These are phyloP conservation scores for Pleurotus eryngii DNA, from an alignment of 768 basidiomycete genomes.

Conservation along the genomic window DNA sequence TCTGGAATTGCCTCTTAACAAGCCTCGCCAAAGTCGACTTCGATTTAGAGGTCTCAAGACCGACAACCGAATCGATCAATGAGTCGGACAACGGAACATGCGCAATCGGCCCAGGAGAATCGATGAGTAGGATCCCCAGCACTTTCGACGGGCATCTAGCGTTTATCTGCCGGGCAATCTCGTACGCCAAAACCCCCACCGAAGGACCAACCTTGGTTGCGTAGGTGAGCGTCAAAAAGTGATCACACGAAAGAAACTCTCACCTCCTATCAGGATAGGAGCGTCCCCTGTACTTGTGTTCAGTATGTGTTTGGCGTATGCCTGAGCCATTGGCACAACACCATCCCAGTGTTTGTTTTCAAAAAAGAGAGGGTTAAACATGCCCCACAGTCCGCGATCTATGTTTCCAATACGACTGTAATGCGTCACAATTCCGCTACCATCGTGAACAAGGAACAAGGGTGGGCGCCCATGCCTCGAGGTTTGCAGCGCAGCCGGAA, in stretches of 20 bases:
- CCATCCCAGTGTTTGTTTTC: constrained; percentile 43
- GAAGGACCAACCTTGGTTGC: constrained; percentile 67
- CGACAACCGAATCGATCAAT: constrained; percentile 46
- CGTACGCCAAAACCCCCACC: constrained; percentile 70
- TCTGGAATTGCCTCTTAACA: constrained; percentile 46
- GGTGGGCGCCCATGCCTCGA: constrained; percentile 25
- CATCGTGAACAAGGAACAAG: constrained; percentile 71
- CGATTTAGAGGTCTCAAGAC: constrained; percentile 23
- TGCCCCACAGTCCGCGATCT: constrained; percentile 55
- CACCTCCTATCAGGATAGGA: constrained; percentile 58
- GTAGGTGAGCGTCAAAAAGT: background rate
- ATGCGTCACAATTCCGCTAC: constrained; percentile 58
- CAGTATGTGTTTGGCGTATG: constrained; percentile 43
- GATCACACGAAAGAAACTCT: constrained; percentile 8
- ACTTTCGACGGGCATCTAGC: constrained; percentile 26
- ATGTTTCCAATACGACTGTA: constrained; percentile 45
- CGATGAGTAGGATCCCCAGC: constrained; percentile 62
- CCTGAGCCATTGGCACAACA: constrained; percentile 48
- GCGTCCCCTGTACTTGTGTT: constrained; percentile 23
- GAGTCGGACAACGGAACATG: constrained; percentile 48
- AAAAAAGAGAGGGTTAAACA: constrained; percentile 53
- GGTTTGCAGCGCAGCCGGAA: background rate
- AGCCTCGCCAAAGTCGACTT: constrained; percentile 30
- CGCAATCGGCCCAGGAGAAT: constrained; percentile 58
- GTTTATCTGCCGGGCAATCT: constrained; percentile 45